Base-by-base conservation (phyloP, 495 filamentous ascomycete species). In the Venustampulla echinocandica region DNA sequence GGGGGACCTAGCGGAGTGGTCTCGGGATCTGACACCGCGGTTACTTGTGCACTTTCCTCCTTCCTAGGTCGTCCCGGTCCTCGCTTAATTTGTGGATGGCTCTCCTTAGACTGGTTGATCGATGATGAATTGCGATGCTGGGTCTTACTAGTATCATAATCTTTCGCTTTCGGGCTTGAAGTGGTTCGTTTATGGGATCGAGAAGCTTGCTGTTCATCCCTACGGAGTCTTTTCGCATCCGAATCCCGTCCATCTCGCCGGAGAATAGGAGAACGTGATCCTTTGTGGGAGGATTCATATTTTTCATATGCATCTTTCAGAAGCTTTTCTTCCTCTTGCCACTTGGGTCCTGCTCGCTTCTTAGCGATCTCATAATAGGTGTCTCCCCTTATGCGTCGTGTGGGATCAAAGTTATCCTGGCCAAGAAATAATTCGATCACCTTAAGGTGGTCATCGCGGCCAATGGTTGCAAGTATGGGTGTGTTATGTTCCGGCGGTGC, bases 391-490 rank as follows among this genome's bases (percentile, higher is more conserved):
- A 73, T 75, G 1, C 80, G 77, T 9, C 79, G 74, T 5, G 82
- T 85, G 2, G 89, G 87, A 50, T 95, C 77, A 51, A 95, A 92
- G 4, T 75, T 70, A 21, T 77, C 76, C 48, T 90, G 85, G n/a
- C 49, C 55, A 1, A 96, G 70, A 4, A 98, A 73, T 9, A 95
- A 73, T 36, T 81, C 71, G 27, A 98, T 76, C 28, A 95, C 84
- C 37, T 81, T 81, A 20, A 86, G 69, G 41, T 55, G 46, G 59
- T 93, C 92, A 10, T 89, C 89, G 44, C 89, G 80, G 7, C 92
- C 92, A 45, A 98, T 95, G 1, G 92, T 87, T 27, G 87, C 87
- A 22, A 95, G 74, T 76, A 98, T 94, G 2, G 93, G 93, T 0
- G 90, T 97, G 50, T 82, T 82, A 52, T 84, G 69, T 44, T 80